phyloP scores from a whole-genome alignment of 176 grass and related monocot species.

The Calamus simplicifolius region DNA sequence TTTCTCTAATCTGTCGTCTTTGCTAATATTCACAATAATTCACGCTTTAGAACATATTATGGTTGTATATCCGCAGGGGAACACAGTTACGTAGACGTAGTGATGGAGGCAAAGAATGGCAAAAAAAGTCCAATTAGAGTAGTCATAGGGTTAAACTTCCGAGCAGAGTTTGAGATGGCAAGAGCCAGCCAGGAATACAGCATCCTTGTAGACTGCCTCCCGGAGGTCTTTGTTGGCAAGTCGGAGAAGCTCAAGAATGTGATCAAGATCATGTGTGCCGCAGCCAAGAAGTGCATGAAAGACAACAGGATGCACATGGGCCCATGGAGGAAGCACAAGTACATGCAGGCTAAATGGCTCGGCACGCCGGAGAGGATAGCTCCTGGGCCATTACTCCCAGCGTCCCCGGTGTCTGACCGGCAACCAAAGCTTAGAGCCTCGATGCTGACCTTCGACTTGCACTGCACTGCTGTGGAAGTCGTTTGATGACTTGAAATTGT shows the following conservation, averaged over 20 bases:
- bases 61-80: constrained; percentile 33
- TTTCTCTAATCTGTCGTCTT: no score
- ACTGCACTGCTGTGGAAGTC: constrained; percentile 26
- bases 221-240: constrained; percentile 56
- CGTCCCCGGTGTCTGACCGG: constrained; percentile 24
- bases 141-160: constrained; percentile 51
- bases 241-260: constrained; percentile 42
- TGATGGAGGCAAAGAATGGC: constrained; percentile 34
- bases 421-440: constrained; percentile 66
- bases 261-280: constrained; percentile 43
- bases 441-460: constrained; percentile 80
- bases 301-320: constrained; percentile 80
- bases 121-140: constrained; percentile 39
- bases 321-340: constrained; percentile 74
- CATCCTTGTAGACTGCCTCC: constrained; percentile 41
- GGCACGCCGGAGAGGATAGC: constrained; percentile 35
- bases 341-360: constrained; percentile 93
- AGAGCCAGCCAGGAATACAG: constrained; percentile 42
- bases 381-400: constrained; percentile 6
- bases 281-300: constrained; percentile 68
- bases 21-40: no score
- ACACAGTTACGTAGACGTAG: constrained; percentile 52
- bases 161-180: constrained; percentile 60
- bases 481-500: constrained; percentile 32
- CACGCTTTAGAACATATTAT: no score